Evolutionary conservation across 768 basidiomycete species (phyloP), one percentile per base, ranked within the genome.

Genomic region (Boletus huronensis): DNA sequence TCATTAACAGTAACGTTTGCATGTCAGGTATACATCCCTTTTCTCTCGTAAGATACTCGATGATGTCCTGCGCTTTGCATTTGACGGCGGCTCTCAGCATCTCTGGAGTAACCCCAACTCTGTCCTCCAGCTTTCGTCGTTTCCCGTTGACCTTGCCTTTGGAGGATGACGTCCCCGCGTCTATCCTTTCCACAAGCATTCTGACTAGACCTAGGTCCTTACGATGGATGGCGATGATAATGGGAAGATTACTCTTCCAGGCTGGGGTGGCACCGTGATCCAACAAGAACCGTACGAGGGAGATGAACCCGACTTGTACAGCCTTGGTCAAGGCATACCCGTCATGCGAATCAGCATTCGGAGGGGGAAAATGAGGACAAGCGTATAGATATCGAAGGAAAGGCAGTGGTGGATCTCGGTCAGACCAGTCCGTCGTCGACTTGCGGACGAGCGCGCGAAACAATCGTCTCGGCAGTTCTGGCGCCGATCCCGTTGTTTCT

Each of bases 241-340:
- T 76, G 0, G 93, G 79, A n/a, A 93, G 72, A 21, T 74, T 78
- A 13, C 78, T 68, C 62, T 87, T 88, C 57, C 71, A 70, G 5
- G 64, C 64, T 0, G 94, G 93, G 11, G 85, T 86, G 0, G 91
- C 93, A 3, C 84, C 87, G 19, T 84, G 74, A 3, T 75, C 73
- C 46, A 97, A 82, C 16, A 98, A 77, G 60, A 90, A 85, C 23
- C 69, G 73, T 1, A 93, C 75, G 8, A 97, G 80, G 3, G 85
- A 83, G 1, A 77, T 51, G 58, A 86, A 85, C 21, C 75, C 74
- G 0, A 80, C 83, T 35, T 85, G 76, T 1, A 93, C 89, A 2
- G 94, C 92, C 59, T 82, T 84, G 16, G 83, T 84, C 38, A 97
- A 82, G 0, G 88, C 85, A 64, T 94, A 97, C 1, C 94, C 95